Evolutionary conservation across 805 yeast species (phyloP), one percentile per base, ranked within the genome.

Genomic region (Saccharomycopsis sp.): DNA sequence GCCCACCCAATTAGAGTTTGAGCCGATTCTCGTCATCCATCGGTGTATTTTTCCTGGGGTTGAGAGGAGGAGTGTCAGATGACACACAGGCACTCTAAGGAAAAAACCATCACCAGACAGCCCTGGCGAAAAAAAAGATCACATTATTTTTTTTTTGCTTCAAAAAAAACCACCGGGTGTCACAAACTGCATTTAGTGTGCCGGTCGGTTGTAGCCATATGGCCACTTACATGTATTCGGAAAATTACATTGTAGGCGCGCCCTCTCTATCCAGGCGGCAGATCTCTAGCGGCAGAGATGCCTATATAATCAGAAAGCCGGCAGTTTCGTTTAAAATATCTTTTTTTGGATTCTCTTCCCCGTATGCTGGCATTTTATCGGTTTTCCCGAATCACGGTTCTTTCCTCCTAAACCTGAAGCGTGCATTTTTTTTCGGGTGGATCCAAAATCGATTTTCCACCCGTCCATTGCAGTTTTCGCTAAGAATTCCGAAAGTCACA

Each of bases 71-170:
- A 16, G 21, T 44, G 48, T 44, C 48, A 44, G 48, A 44, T 16
- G 48, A 44, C 18, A 44, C 18, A 44, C 18, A 44, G 4, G 16
- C 18, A 12, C 21, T 12, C 21, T 44, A 44, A 44, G 21, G n/a
- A 44, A 44, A 44, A 44, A 44, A 18, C 18, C 48, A 44, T 44
- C 48, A 44, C 48, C 48, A 44, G 48, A 44, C 48, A 44, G 21
- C 48, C 21, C 21, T 44, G 21, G 21, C 18, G 21, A 44, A 44
- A 44, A 37, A 12, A 44, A 44, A 44, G 37, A 29, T 29, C 37
- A 29, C 37, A 29, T 29, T 29, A 12, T 29, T 29, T 29, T 29
- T 29, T 29, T 29, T 29, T 12, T 12, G 37, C n/a, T n/a, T 29
- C 5, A 12, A 5, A 44, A 5, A 44, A 44, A 44, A 44, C 48